Evolutionary conservation across 108 stramenopile genomes (phyloP), one percentile per base, ranked within the genome.

Genomic region (Skeletonema costatum): DNA sequence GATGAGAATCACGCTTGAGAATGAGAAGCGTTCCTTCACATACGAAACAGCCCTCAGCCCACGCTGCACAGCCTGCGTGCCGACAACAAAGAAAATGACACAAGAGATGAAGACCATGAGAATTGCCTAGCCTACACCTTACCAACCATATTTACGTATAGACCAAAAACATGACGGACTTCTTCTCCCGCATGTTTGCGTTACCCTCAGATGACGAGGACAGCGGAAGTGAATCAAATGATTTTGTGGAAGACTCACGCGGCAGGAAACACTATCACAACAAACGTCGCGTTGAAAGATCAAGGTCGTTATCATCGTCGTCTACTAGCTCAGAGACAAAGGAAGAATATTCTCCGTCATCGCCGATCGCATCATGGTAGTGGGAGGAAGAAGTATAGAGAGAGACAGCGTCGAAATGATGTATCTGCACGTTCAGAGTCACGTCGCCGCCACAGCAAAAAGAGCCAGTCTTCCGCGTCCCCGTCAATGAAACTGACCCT

Each of bases 361-460:
- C 53, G 21, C 1, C 17, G 51, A 11, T 35, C 14, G n/a, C 32
- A 29, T 51, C 25, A 64, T 60, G 33, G 56, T 38, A 42, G 14
- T 35, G 58, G 62, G 13, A 68, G 53, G 31, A 58, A 48, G 8
- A 32, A 46, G 4, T 32, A 64, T 33, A 68, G 69, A 30, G 76
- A 69, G 31, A 63, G 76, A 31, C 68, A 70, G 30, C 62, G 76
- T 2, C 62, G 76, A 60, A 70, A 70, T 46, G 76, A 77, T 38
- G 33, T 29, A n/a, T 50, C 68, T 17, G 56, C 62, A 14, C 5
- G 14, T 58, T 77, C 76, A 61, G 76, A 77, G 63, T 48, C 68
- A 32, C 60, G 68, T 13, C 58, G 60, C 6, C 39, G 32, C 6
- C 31, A 16, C 3, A 13, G 25, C 12, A 61, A 70, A 36, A 77